A percentile compares a stretch with the other conserved stretches of the same genome.
Conservation (phyloP, 768 basidiomycete genomes). For the Pleurotus platypus region DNA sequence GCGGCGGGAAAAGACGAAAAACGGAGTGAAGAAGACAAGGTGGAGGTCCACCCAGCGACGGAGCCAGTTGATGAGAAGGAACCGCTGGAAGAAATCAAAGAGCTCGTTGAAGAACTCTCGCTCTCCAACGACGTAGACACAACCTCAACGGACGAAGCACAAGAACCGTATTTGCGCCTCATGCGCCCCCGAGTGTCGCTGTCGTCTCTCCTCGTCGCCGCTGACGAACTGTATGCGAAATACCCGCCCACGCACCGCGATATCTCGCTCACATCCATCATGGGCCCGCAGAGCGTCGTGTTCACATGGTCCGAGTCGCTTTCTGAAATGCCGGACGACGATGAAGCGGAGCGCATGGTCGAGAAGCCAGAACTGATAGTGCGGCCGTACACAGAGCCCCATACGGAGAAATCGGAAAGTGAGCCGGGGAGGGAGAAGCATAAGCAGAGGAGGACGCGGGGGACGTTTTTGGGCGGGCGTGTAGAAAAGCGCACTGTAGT, state of each 20-base stretch:
- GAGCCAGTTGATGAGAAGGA: too few species aligned
- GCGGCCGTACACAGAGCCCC: slow-evolving; percentile 40
- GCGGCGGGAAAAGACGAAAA: too few species aligned
- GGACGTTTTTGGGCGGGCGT: slow-evolving; percentile 17
- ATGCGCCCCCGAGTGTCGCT: slow-evolving; percentile 21
- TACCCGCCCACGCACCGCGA: slow-evolving; percentile 61
- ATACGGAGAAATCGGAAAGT: slow-evolving; percentile 14
- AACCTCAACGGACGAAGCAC: background rate
- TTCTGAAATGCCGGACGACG: slow-evolving; percentile 41
- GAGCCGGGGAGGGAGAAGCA: slow-evolving; percentile 18
- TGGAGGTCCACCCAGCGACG: too few species aligned
- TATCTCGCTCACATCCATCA: slow-evolving; percentile 51
- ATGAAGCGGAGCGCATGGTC: slow-evolving; percentile 61
- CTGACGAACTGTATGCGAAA: slow-evolving; percentile 54
- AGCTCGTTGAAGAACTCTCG: background rate
- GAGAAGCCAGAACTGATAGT: slow-evolving; percentile 52
- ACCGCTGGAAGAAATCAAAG: too few species aligned
- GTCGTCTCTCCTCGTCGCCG: slow-evolving; percentile 45
- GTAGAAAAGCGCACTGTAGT: slow-evolving; percentile 44
- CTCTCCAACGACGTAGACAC: background rate
- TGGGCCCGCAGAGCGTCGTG: slow-evolving; percentile 77
- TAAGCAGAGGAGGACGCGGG: slow-evolving; percentile 16
- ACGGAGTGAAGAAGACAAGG: too few species aligned
- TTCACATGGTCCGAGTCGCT: slow-evolving; percentile 65
- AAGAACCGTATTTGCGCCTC: too few species aligned